phyloP scores from a whole-genome alignment of 805 yeast species.

The Ogataea henricii region DNA sequence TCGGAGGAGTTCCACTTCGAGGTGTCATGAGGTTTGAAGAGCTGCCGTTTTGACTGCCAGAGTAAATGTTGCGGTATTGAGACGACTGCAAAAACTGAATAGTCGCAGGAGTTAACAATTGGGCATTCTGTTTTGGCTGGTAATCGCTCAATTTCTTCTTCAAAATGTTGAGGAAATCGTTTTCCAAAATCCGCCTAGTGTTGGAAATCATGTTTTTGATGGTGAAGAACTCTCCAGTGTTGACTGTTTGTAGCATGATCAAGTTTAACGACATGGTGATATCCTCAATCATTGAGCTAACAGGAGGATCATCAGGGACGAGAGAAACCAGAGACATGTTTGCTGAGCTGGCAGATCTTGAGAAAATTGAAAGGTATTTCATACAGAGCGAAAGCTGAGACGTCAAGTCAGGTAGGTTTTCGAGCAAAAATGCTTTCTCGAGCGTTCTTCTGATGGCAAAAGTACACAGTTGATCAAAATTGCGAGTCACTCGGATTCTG shows the following conservation, averaged over 20 bases:
- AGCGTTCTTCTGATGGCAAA: slow-evolving; percentile 77
- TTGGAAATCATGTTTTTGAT: slow-evolving; percentile 57
- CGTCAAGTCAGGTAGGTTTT: slow-evolving; percentile 66
- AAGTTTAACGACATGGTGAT: slow-evolving; percentile 71
- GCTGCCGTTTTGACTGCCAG: slow-evolving; percentile 25
- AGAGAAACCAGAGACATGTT: slow-evolving; percentile 25
- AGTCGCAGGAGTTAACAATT: slow-evolving; percentile 28
- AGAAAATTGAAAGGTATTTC: slow-evolving; percentile 26
- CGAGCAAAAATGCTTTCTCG: slow-evolving; percentile 78
- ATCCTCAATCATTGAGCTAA: slow-evolving; percentile 87
- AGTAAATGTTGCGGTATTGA: slow-evolving; percentile 10
- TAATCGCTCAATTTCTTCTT: slow-evolving; percentile 47
- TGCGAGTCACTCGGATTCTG: slow-evolving; percentile 51
- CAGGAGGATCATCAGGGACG: slow-evolving; percentile 61
- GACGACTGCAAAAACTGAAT: slow-evolving; percentile 21
- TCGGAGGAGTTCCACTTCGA: slow-evolving; percentile 34
- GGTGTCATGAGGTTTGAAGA: slow-evolving; percentile 28
- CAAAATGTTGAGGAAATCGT: slow-evolving; percentile 62
- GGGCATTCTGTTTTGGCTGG: slow-evolving; percentile 41
- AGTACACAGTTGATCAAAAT: slow-evolving; percentile 62
- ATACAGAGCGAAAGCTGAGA: slow-evolving; percentile 35
- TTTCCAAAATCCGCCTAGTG: slow-evolving; percentile 59
- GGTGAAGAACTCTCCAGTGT: slow-evolving; percentile 65
- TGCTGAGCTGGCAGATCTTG: slow-evolving; percentile 23
- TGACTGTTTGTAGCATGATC: slow-evolving; percentile 62